A percentile compares a stretch with the other conserved stretches of the same genome.
These are phyloP conservation scores for Penicillium fimorum DNA, from an alignment of 495 filamentous ascomycete genomes.

Conservation along the genomic window DNA sequence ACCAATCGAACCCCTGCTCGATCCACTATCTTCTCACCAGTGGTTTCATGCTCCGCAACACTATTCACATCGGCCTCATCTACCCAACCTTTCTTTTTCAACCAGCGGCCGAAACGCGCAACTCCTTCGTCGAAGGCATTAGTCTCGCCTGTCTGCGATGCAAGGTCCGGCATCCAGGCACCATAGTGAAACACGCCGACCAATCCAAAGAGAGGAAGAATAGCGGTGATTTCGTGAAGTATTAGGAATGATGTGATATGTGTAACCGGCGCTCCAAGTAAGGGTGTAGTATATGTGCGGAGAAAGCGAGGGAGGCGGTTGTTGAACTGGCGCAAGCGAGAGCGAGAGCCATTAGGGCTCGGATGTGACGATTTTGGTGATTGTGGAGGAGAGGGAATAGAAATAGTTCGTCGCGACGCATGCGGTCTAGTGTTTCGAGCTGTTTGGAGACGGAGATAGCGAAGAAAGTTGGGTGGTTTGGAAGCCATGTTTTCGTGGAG, in stretches of 20 bases:
- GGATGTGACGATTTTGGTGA: conserved; percentile 14
- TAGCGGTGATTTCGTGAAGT: conserved; percentile 87
- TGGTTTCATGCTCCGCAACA: conserved; percentile 24
- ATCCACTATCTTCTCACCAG: conserved; percentile 14
- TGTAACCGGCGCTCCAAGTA: conserved; percentile 73
- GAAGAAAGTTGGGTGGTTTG: conserved; percentile 19
- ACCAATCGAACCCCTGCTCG: conserved; percentile 52
- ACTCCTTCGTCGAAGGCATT: conserved; percentile 51
- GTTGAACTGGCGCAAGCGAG: conserved; percentile 58
- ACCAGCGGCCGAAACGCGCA: conserved; percentile 56
- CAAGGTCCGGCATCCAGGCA: conserved; percentile 57
- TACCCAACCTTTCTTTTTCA: conserved; percentile 62
- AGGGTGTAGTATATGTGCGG: conserved; percentile 60
- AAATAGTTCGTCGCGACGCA: conserved; percentile 21
- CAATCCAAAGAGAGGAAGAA: conserved; percentile 74
- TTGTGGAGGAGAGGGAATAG: conserved; percentile 27
- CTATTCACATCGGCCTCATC: conserved; percentile 42
- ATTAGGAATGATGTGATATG: conserved; percentile 85
- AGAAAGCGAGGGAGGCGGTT: conserved; percentile 59
- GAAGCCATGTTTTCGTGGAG: conserved; percentile 12
- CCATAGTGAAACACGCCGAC: conserved; percentile 75
- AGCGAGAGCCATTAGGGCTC: conserved; percentile 33
- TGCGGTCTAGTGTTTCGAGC: conserved; percentile 12
- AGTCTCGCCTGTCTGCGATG: conserved; percentile 48
- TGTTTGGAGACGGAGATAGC: conserved; percentile 16